Evolutionary conservation across 805 yeast species (phyloP).

Genomic region (Starmera dryadoides): DNA sequence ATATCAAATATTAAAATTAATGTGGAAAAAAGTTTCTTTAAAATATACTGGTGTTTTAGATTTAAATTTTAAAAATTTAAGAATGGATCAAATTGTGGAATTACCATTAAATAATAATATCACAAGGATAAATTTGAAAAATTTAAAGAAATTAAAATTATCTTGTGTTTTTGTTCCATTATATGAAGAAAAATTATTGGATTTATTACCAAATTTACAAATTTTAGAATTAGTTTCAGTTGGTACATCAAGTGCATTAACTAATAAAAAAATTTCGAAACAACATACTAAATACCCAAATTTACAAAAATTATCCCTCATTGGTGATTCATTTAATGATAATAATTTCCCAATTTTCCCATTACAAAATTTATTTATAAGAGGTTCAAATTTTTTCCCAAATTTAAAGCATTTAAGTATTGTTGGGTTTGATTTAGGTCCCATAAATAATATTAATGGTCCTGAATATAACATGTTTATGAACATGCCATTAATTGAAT

Average conservation of each 20-base stretch:
- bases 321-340: slow-evolving; percentile 15
- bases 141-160: slow-evolving; percentile 7
- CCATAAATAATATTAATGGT: slow-evolving; percentile 9
- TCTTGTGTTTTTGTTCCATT: slow-evolving; percentile 12
- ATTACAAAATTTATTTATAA: not conserved
- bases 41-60: slow-evolving; percentile 5
- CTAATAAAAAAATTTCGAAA: slow-evolving; percentile 2
- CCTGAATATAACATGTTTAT: slow-evolving; percentile 16
- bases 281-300: slow-evolving; percentile 3
- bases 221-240: slow-evolving; percentile 10
- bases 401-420: slow-evolving; percentile 9
- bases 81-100: slow-evolving; percentile 11
- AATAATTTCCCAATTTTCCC: slow-evolving; percentile 13
- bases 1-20: slow-evolving; percentile 6
- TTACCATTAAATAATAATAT: not conserved
- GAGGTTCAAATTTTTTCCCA: not conserved
- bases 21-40: slow-evolving; percentile 5
- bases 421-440: slow-evolving; percentile 15
- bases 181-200: slow-evolving; percentile 11
- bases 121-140: not conserved
- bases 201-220: slow-evolving; percentile 5
- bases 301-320: slow-evolving; percentile 8
- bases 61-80: slow-evolving; percentile 8
- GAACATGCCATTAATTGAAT: slow-evolving; percentile 10
- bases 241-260: slow-evolving; percentile 3